A percentile compares a stretch with the other conserved stretches of the same genome.
Conservation (phyloP, 345 rosid genomes). For the Sapria himalayana region DNA sequence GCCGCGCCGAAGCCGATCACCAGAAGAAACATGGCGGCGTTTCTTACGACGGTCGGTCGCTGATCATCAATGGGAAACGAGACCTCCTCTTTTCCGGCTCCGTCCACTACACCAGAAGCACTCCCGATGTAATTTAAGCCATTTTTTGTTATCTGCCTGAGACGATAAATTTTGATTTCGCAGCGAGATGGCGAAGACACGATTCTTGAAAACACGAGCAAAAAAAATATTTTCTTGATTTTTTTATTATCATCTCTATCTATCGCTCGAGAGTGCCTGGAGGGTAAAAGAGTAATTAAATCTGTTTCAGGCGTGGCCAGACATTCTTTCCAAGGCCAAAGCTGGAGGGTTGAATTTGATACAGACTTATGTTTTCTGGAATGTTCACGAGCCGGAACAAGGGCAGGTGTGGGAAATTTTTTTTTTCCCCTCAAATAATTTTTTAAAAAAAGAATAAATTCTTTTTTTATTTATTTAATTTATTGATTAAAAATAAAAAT, state of each 20-base stretch:
- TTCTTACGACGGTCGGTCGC: constrained; percentile 40
- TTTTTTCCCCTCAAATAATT: too few species aligned
- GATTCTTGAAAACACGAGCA: too few species aligned
- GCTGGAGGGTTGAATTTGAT: constrained; percentile 36
- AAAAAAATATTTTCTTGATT: too few species aligned
- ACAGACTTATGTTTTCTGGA: constrained; percentile 55
- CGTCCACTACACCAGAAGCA: constrained; percentile 68
- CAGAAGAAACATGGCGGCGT: constrained; percentile 4
- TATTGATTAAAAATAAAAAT: too few species aligned
- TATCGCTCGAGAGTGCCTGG: too few species aligned
- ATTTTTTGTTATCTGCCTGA: too few species aligned
- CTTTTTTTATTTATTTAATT: not conserved
- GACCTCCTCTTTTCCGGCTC: constrained; percentile 67
- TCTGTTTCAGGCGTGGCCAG: constrained; percentile 32
- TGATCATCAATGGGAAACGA: constrained; percentile 37
- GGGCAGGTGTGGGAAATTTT: too few species aligned
- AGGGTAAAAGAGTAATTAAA: too few species aligned
- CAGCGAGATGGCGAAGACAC: too few species aligned
- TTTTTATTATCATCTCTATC: too few species aligned
- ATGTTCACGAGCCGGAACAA: constrained; percentile 30
- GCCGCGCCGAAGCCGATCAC: not conserved
- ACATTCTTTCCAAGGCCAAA: constrained; percentile 23
- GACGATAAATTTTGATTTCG: too few species aligned
- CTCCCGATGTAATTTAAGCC: constrained; percentile 27
- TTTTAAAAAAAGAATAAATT: not conserved